Evolutionary conservation across 306 rosid genomes (phyloP).

Genomic region (Begonia masoniana): DNA sequence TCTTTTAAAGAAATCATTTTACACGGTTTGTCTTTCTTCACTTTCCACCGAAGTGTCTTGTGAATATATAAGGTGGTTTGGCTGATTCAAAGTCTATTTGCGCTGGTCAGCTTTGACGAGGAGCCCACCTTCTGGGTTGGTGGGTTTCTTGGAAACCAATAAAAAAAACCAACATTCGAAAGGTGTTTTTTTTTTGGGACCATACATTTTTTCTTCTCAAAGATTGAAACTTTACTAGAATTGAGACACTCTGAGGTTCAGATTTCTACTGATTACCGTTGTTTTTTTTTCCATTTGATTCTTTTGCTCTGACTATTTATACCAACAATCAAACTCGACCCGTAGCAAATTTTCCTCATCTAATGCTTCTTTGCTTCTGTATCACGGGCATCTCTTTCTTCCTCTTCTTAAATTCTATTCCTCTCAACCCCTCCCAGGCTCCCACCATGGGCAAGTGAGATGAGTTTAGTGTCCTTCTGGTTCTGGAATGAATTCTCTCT

Average conservation of each 20-base stretch:
- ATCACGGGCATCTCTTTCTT: slow-evolving; percentile 56
- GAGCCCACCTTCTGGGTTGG: slow-evolving; percentile 78
- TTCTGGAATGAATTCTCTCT: slow-evolving; percentile 27
- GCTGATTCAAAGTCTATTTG: slow-evolving; percentile 9
- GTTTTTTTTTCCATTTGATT: slow-evolving; percentile 8
- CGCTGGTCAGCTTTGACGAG: slow-evolving; percentile 20
- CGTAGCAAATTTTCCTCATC: slow-evolving; percentile 10
- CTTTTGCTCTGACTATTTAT: slow-evolving; percentile 9
- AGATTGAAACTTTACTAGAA: too few relatives aligned
- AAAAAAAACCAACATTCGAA: slow-evolving; percentile 22
- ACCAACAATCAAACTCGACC: slow-evolving; percentile 23
- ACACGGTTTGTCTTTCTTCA: slow-evolving; percentile 12
- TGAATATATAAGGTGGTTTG: slow-evolving; percentile 13
- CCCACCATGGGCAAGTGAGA: slow-evolving; percentile 49
- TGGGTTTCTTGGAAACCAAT: slow-evolving; percentile 53
- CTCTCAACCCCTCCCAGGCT: slow-evolving; percentile 46
- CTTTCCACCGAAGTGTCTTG: slow-evolving; percentile 17
- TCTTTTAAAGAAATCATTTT: slow-evolving; percentile 12
- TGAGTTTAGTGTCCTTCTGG: slow-evolving; percentile 41
- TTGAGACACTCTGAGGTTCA: neutral
- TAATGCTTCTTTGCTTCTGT: slow-evolving; percentile 68
- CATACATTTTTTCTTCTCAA: neutral
- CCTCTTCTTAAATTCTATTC: slow-evolving; percentile 46
- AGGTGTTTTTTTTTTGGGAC: slow-evolving; percentile 3
- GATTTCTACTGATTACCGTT: slow-evolving; percentile 4